Percentiles rank a stretch among this genome's conserved stretches.
phyloP scores from a whole-genome alignment of 2,329 filamentous ascomycete genomes.

The Sphaceloma murrayae region DNA sequence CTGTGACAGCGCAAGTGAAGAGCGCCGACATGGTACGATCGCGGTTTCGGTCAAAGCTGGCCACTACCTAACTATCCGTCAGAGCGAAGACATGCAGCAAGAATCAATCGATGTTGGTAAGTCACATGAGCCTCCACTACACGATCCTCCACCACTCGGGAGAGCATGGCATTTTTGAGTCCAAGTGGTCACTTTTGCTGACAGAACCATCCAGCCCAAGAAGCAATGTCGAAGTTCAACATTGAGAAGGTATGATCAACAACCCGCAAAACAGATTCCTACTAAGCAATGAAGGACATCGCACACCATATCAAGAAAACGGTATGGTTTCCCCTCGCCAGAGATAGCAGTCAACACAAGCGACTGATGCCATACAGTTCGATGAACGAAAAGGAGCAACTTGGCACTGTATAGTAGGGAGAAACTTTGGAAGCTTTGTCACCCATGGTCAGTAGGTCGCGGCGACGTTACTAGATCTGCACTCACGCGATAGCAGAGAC shows the following conservation, averaged over 20 bases:
- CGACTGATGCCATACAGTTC: conserved; percentile 56
- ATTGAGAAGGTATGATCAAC: conserved; percentile 54
- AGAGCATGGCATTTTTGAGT: neutral
- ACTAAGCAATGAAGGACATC: no score
- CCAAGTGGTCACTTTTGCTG: no score
- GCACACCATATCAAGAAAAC: conserved; percentile 93
- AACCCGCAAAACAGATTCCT: no score
- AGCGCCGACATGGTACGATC: conserved; percentile 90
- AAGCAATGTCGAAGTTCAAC: conserved; percentile 62
- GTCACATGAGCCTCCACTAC: conserved; percentile 28
- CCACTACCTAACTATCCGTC: no score
- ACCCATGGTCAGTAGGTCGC: conserved; percentile 65
- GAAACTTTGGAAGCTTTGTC: conserved; percentile 98
- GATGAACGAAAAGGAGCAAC: conserved; percentile 94
- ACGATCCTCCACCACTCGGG: no score
- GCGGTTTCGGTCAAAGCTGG: neutral
- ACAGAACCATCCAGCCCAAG: no score
- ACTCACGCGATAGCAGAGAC: conserved; percentile 57
- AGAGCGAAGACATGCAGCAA: conserved; percentile 96
- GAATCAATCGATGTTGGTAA: conserved; percentile 92
- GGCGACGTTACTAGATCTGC: no score
- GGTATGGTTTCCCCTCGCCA: conserved; percentile 38
- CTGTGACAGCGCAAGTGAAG: conserved; percentile 78
- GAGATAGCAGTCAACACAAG: no score
- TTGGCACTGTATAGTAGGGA: conserved; percentile 97